These are phyloP conservation scores for peach (Prunus persica) DNA, from an alignment of 306 rosid species.

Conservation along the genomic window Prunus_persica_NCBIv2 NC_034016.1:15729001-15729500, in stretches of 20 bases:
- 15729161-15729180: conserved; percentile 60
- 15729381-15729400: neutral
- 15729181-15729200: conserved; percentile 78
- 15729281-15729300: conserved; percentile 81
- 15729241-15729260: conserved; percentile 63
- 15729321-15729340: conserved; percentile 64
- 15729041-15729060: conserved; percentile 89
- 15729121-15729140: conserved; percentile 84
- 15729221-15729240: conserved; percentile 51
- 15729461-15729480: conserved; percentile 82
- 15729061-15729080: conserved; percentile 35
- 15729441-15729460: conserved; percentile 54
- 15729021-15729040: conserved; percentile 96
- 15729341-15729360: conserved; percentile 89
- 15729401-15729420: conserved; percentile 4
- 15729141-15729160: conserved; percentile 47
- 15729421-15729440: conserved; percentile 77
- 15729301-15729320: conserved; percentile 57
- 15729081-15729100: conserved; percentile 56
- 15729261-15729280: conserved; percentile 87
- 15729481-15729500: conserved; percentile 74
- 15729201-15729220: conserved; percentile 64
- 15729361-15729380: conserved; percentile 32
- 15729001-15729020: conserved; percentile 49
- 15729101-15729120: conserved; percentile 79